phyloP scores from a whole-genome alignment of 495 filamentous ascomycete genomes.

The Geoglossum glabrum region DNA sequence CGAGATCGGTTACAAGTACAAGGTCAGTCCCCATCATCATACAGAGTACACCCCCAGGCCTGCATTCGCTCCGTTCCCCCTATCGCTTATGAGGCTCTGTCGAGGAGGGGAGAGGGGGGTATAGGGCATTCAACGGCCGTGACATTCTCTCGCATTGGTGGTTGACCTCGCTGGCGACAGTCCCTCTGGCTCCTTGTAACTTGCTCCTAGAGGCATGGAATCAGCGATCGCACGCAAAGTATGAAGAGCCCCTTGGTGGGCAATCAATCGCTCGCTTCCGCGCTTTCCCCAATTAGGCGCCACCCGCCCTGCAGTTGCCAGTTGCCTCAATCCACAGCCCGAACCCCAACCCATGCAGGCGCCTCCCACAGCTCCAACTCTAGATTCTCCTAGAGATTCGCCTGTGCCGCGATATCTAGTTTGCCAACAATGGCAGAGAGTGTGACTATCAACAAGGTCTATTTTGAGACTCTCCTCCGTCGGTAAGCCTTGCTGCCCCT shows the following conservation, averaged over 20 bases:
- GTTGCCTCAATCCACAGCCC: not conserved
- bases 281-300: not conserved
- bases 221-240: not conserved
- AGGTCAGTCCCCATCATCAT: no score
- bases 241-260: not conserved
- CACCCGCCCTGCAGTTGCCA: not conserved
- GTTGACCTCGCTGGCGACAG: not conserved
- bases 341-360: not conserved
- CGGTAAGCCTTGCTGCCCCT: constrained; percentile 1
- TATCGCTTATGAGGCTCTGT: not conserved
- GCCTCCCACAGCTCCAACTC: not conserved
- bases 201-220: not conserved
- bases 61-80: not conserved
- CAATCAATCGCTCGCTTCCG: not conserved
- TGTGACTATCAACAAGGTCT: not conserved
- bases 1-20: no score
- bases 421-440: not conserved
- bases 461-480: constrained; percentile 6
- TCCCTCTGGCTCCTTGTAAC: not conserved
- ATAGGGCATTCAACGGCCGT: not conserved
- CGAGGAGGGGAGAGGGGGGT: not conserved
- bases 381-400: not conserved
- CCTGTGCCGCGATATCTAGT: not conserved
- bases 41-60: no score
- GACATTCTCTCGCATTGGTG: not conserved